These are phyloP conservation scores for Penicillium sp. DNA, from an alignment of 2,329 filamentous ascomycete species.

Conservation along the genomic window DNA sequence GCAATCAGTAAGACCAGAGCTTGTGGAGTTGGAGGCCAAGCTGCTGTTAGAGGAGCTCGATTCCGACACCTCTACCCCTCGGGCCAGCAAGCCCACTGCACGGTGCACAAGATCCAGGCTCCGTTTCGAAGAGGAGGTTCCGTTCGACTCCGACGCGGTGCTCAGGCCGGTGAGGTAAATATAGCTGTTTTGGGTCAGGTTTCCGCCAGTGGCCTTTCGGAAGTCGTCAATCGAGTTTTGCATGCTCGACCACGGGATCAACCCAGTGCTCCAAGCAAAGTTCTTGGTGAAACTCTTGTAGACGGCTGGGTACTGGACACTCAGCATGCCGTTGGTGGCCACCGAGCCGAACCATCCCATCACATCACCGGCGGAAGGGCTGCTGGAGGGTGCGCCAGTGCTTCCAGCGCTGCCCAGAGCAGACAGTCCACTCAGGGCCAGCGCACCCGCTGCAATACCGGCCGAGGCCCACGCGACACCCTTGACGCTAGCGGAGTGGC, in stretches of 20 bases:
- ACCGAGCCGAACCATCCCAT: slow-evolving; percentile 93
- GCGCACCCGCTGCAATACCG: slow-evolving; percentile 80
- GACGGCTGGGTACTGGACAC: slow-evolving; percentile 80
- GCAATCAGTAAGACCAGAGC: slow-evolving; percentile 25
- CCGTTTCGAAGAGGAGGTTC: slow-evolving; percentile 54
- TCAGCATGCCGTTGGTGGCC: slow-evolving; percentile 95
- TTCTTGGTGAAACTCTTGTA: slow-evolving; percentile 91
- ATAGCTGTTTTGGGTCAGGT: slow-evolving; percentile 78
- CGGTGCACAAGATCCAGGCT: slow-evolving; percentile 50
- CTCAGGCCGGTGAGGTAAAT: slow-evolving; percentile 73
- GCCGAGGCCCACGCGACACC: slow-evolving; percentile 82
- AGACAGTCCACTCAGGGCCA: slow-evolving; percentile 71
- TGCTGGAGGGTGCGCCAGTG: slow-evolving; percentile 64
- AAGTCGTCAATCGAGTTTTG: slow-evolving; percentile 84
- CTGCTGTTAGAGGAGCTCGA: slow-evolving; percentile 11
- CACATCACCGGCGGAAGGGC: slow-evolving; percentile 83
- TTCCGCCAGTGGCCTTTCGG: slow-evolving; percentile 77
- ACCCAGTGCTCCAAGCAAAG: slow-evolving; percentile 85
- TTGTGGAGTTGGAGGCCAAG: slow-evolving; percentile 38
- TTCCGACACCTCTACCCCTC: slow-evolving; percentile 40
- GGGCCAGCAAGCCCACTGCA: slow-evolving; percentile 52
- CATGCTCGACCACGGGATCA: slow-evolving; percentile 80
- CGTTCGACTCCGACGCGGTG: slow-evolving; percentile 58
- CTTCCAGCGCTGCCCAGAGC: slow-evolving; percentile 65
- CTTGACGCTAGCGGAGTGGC: slow-evolving; percentile 74